A percentile compares a stretch with the other conserved stretches of the same genome.
phyloP scores from a whole-genome alignment of 2,329 filamentous ascomycete genomes.

The Pseudogymnoascus sp. region DNA sequence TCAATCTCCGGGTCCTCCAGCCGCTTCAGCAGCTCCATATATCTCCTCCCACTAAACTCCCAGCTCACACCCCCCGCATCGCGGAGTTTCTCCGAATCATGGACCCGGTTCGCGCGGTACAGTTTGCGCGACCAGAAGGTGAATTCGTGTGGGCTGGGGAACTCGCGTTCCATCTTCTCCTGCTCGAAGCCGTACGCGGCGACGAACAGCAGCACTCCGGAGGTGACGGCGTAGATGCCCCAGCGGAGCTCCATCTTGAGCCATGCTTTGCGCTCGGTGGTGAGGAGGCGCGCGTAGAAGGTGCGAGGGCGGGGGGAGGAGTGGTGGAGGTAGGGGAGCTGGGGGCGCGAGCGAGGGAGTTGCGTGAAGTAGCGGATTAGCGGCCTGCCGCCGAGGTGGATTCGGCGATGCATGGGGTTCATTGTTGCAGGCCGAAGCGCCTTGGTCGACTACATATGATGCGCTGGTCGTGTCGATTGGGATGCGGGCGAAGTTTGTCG shows the following conservation, averaged over 20 bases:
- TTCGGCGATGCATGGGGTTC: not conserved
- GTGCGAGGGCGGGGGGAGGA: slow-evolving; percentile 36
- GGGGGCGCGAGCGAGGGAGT: slow-evolving; percentile 45
- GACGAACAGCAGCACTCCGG: slow-evolving; percentile 50
- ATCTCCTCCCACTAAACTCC: slow-evolving; percentile 54
- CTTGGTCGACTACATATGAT: not conserved
- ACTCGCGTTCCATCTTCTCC: slow-evolving; percentile 65
- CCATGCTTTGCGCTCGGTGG: slow-evolving; percentile 67
- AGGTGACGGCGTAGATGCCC: slow-evolving; percentile 57
- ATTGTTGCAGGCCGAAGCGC: slow-evolving; percentile 3
- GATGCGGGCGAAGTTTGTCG: not conserved
- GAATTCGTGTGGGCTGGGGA: slow-evolving; percentile 82
- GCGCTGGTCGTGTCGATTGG: not conserved
- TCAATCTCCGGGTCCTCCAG: slow-evolving; percentile 64
- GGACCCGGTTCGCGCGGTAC: slow-evolving; percentile 45
- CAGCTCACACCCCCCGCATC: slow-evolving; percentile 44
- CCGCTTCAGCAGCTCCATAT: slow-evolving; percentile 51
- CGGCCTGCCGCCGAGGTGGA: slow-evolving; percentile 16
- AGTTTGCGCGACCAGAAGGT: slow-evolving; percentile 58
- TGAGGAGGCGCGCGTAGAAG: slow-evolving; percentile 61
- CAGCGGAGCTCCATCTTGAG: slow-evolving; percentile 63
- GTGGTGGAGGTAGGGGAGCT: slow-evolving; percentile 57
- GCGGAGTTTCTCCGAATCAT: slow-evolving; percentile 15
- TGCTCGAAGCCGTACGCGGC: slow-evolving; percentile 61
- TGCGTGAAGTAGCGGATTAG: slow-evolving; percentile 49